These are phyloP conservation scores for Diaporthe australafricana DNA, from an alignment of 2,329 filamentous ascomycete genomes.

Conservation along the genomic window DNA sequence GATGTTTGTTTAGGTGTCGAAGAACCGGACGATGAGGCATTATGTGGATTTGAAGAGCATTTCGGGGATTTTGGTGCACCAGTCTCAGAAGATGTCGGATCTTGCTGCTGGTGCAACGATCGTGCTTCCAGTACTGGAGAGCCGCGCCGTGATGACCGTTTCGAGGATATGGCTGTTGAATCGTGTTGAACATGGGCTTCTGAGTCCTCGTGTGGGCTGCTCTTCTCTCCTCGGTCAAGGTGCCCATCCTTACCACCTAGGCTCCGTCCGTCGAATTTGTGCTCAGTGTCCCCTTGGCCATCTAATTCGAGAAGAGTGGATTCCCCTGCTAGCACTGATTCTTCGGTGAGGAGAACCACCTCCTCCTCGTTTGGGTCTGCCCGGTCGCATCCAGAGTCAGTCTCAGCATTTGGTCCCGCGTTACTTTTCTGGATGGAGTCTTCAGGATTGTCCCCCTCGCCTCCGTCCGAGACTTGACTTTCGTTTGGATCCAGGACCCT, in stretches of 20 bases:
- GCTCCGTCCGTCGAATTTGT: neutral
- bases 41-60: constrained; percentile 4
- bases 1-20: constrained; percentile 41
- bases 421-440: neutral
- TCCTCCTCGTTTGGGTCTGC: constrained; percentile 26
- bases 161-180: neutral
- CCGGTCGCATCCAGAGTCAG: neutral
- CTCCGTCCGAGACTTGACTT: neutral
- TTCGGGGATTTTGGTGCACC: neutral
- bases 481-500: neutral
- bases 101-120: neutral
- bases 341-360: constrained; percentile 26
- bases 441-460: neutral
- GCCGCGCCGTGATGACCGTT: neutral
- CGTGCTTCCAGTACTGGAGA: neutral
- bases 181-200: neutral
- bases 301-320: neutral
- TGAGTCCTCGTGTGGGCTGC: neutral
- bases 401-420: neutral
- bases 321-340: constrained; percentile 25
- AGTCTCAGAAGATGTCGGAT: neutral
- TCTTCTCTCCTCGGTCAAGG: neutral
- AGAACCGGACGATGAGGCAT: constrained; percentile 40
- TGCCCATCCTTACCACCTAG: neutral
- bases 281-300: neutral